phyloP scores from a whole-genome alignment of 1,284 basidiomycete genomes.

The Moesziomyces aphidis region DNA sequence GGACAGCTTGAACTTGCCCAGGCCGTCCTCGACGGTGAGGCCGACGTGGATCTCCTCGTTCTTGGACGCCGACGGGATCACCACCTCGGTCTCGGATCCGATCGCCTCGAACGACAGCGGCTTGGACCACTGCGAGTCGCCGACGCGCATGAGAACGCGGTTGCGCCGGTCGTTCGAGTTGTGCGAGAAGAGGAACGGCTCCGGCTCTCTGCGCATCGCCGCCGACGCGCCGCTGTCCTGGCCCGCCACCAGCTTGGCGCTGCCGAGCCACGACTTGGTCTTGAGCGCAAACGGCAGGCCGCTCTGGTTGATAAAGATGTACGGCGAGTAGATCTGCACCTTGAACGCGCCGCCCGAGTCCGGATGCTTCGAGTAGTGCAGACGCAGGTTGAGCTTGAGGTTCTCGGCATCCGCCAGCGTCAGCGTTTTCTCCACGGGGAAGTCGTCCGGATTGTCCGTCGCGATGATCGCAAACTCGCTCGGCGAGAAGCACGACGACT shows the following conservation, averaged over 20 bases:
- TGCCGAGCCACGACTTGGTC: slow-evolving; percentile 79
- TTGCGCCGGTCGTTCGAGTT: slow-evolving; percentile 81
- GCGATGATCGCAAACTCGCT: slow-evolving; percentile 99
- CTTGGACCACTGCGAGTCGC: slow-evolving; percentile 90
- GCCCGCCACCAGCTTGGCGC: slow-evolving; percentile 86
- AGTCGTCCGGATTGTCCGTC: slow-evolving; percentile 90
- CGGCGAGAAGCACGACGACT: slow-evolving; percentile 86
- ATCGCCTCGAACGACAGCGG: slow-evolving; percentile 78
- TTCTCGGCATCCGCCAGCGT: slow-evolving; percentile 81
- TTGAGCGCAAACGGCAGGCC: slow-evolving; percentile 84
- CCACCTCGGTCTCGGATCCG: slow-evolving; percentile 86
- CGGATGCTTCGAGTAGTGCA: slow-evolving; percentile 84
- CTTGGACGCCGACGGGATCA: slow-evolving; percentile 77
- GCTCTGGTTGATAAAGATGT: slow-evolving; percentile 93
- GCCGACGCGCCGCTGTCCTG: slow-evolving; percentile 69
- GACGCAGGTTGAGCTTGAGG: slow-evolving; percentile 81
- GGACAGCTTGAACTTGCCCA: slow-evolving; percentile 90
- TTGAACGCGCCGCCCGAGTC: slow-evolving; percentile 98
- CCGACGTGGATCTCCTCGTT: slow-evolving; percentile 88
- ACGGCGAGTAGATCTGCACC: slow-evolving; percentile 95
- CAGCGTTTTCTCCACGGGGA: slow-evolving; percentile 81
- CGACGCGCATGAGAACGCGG: slow-evolving; percentile 84
- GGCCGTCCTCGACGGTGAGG: slow-evolving; percentile 90
- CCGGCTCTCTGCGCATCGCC: slow-evolving; percentile 68
- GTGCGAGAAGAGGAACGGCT: slow-evolving; percentile 81